A percentile compares a stretch with the other conserved stretches of the same genome.
Evolutionary conservation across 345 rosid genomes (phyloP).

Genomic region (Nephelium lappaceum): DNA sequence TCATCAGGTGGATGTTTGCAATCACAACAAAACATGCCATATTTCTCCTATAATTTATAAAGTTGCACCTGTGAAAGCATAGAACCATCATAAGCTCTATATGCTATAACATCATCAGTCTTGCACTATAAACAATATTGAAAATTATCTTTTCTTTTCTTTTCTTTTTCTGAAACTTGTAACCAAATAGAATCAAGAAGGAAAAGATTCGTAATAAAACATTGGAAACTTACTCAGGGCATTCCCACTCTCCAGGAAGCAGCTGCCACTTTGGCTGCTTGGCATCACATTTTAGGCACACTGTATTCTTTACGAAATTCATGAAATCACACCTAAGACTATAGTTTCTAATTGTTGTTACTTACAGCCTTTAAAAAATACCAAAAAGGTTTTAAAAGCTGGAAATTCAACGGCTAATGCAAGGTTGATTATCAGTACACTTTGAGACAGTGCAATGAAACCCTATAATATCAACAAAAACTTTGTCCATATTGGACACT

Average conservation of each 20-base stretch:
- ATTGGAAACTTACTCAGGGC: constrained; percentile 77
- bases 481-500: too few species aligned
- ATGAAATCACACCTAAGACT: constrained; percentile 86
- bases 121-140: too few species aligned
- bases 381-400: too few species aligned
- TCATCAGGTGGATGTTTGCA: constrained; percentile 89
- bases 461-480: too few species aligned
- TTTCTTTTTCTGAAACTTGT: too few species aligned
- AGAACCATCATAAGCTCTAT: too few species aligned
- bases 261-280: constrained; percentile 94
- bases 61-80: constrained; percentile 34
- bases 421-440: too few species aligned
- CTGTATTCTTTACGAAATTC: constrained; percentile 94
- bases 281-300: constrained; percentile 70
- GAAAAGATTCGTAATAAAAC: background rate
- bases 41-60: constrained; percentile 92
- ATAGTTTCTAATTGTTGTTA: constrained; percentile 20
- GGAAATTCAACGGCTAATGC: too few species aligned
- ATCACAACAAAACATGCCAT: constrained; percentile 88
- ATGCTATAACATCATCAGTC: too few species aligned
- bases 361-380: background rate
- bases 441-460: too few species aligned
- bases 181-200: too few species aligned
- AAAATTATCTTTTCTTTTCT: too few species aligned
- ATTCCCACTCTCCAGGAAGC: constrained; percentile 99